Conservation (phyloP, 257 asterid species). For the Lithospermum erythrorhizon region DNA sequence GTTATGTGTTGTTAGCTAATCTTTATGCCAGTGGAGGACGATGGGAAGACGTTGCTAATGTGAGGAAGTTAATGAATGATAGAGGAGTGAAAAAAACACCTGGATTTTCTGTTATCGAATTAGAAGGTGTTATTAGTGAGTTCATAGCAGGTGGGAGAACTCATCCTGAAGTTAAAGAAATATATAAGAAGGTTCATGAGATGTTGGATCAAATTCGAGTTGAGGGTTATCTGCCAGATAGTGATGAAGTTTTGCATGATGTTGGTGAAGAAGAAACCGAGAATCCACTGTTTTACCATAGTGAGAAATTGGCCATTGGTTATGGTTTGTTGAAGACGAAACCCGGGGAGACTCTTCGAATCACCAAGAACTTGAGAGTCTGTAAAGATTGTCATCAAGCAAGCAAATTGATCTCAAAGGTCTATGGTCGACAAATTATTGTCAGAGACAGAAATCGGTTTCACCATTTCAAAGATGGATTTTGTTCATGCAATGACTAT, state of each 20-base stretch:
- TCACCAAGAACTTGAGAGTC: slow-evolving; percentile 70
- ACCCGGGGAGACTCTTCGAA: slow-evolving; percentile 48
- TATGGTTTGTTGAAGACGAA: slow-evolving; percentile 53
- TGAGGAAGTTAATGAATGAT: slow-evolving; percentile 75
- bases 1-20: slow-evolving; percentile 64
- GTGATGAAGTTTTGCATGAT: slow-evolving; percentile 33
- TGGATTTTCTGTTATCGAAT: slow-evolving; percentile 53
- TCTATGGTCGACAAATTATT: slow-evolving; percentile 52
- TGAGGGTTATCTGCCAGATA: slow-evolving; percentile 44
- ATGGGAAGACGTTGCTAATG: slow-evolving; percentile 60
- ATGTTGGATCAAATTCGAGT: slow-evolving; percentile 40
- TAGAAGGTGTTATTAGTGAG: slow-evolving; percentile 44
- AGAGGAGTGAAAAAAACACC: slow-evolving; percentile 69
- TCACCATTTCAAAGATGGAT: slow-evolving; percentile 63
- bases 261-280: slow-evolving; percentile 52
- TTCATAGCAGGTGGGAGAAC: slow-evolving; percentile 73
- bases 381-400: slow-evolving; percentile 73
- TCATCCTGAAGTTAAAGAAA: slow-evolving; percentile 52
- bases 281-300: slow-evolving; percentile 53
- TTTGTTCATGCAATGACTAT: slow-evolving; percentile 68
- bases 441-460: slow-evolving; percentile 71
- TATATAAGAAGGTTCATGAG: slow-evolving; percentile 52
- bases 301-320: slow-evolving; percentile 84
- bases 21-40: slow-evolving; percentile 60
- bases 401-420: slow-evolving; percentile 54